Conservation (phyloP, 208 protist species). For the Porcisia deanei region DNA sequence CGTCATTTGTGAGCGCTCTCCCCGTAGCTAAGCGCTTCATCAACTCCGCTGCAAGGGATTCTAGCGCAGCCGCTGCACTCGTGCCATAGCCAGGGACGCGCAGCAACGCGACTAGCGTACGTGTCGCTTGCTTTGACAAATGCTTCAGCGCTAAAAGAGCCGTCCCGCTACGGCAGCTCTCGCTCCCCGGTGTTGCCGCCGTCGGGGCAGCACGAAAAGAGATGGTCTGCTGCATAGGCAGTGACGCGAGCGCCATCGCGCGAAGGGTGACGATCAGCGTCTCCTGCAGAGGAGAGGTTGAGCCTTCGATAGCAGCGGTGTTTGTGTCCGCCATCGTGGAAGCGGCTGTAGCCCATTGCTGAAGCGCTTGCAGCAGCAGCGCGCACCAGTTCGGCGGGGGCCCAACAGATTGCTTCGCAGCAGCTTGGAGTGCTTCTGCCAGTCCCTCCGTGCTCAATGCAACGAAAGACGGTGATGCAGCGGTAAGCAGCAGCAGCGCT, state of each 20-base stretch:
- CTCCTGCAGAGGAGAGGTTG: neutral
- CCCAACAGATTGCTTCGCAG: conserved; percentile 8
- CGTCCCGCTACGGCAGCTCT: neutral
- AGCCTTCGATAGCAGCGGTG: neutral
- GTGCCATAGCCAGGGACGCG: conserved; percentile 3
- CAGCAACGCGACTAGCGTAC: conserved; percentile 20
- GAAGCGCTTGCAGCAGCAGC: conserved; percentile 38
- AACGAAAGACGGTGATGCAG: conserved; percentile 35
- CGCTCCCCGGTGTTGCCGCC: neutral
- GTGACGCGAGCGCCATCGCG: conserved; percentile 26
- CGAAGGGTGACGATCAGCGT: conserved; percentile 23
- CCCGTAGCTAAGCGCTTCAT: conserved; percentile 3
- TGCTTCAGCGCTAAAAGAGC: conserved; percentile 23
- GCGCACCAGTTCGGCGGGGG: conserved; percentile 27
- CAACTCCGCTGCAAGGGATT: conserved; percentile 11
- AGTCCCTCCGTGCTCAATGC: conserved; percentile 20
- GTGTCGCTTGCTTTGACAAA: conserved; percentile 30
- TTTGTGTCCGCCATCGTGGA: neutral
- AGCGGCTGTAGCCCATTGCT: conserved; percentile 22
- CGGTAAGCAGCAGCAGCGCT: conserved; percentile 44
- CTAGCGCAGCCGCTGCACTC: conserved; percentile 1
- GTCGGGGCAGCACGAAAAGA: neutral
- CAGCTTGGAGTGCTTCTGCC: conserved; percentile 31
- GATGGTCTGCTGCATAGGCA: conserved; percentile 27
- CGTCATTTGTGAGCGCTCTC: conserved; percentile 24